Conservation (phyloP, 345 rosid genomes). For the Populus nigra region DNA sequence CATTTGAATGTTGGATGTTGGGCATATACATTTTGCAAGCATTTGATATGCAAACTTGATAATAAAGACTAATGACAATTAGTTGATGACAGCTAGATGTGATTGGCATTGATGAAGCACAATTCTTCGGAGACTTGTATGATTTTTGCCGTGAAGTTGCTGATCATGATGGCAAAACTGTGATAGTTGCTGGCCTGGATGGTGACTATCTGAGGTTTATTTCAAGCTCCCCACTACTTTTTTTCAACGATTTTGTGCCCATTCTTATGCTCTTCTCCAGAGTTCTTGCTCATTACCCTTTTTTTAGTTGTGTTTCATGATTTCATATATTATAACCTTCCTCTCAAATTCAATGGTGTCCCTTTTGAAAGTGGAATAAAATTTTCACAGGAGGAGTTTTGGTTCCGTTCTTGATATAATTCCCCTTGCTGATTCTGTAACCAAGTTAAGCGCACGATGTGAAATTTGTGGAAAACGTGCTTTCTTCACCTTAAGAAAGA, state of each 20-base stretch:
- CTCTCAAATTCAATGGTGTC: not conserved
- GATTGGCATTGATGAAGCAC: slow-evolving; percentile 95
- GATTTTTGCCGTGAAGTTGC: slow-evolving; percentile 89
- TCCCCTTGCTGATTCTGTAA: slow-evolving; percentile 79
- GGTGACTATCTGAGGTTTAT: slow-evolving; percentile 82
- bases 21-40: not conserved
- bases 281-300: not conserved
- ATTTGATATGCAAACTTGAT: not conserved
- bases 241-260: not conserved
- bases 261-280: too few relatives aligned
- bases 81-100: slow-evolving; percentile 62
- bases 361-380: slow-evolving; percentile 1
- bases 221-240: not conserved
- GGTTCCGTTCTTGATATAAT: slow-evolving; percentile 76
- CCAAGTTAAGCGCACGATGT: slow-evolving; percentile 71
- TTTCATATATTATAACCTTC: not conserved
- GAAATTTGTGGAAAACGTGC: slow-evolving; percentile 76
- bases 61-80: slow-evolving; percentile 8
- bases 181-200: slow-evolving; percentile 85
- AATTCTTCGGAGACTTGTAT: slow-evolving; percentile 75
- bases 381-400: slow-evolving; percentile 59
- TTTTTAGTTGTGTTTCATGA: not conserved
- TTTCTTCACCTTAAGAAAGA: slow-evolving; percentile 74
- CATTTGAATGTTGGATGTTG: not conserved
- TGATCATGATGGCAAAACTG: slow-evolving; percentile 71